Evolutionary conservation across 2,329 filamentous ascomycete genomes (phyloP).

Genomic region (Curvularia sp.): DNA sequence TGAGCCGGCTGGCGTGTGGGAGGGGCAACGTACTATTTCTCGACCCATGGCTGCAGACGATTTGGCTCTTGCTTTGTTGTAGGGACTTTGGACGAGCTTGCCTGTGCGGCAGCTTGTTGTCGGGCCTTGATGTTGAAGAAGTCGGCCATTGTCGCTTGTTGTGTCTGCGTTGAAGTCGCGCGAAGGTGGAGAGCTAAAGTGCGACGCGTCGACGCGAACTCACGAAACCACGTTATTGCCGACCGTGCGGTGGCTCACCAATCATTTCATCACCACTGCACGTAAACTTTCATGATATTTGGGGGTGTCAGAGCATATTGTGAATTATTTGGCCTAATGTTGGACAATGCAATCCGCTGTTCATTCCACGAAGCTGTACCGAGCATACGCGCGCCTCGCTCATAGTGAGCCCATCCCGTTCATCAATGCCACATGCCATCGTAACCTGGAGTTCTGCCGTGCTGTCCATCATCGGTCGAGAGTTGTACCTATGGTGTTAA

Average conservation of each 20-base stretch:
- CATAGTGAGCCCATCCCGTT: slow-evolving; percentile 3
- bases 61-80: slow-evolving; percentile 67
- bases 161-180: slow-evolving; percentile 18
- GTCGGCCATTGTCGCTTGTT: slow-evolving; percentile 70
- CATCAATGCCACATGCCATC: slow-evolving; percentile 9
- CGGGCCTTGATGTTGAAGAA: slow-evolving; percentile 97
- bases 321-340: slow-evolving; percentile 7
- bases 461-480: slow-evolving; percentile 21
- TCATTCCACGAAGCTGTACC: slow-evolving; percentile 2
- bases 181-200: slow-evolving; percentile 34
- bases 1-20: background rate
- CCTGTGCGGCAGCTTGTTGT: slow-evolving; percentile 73
- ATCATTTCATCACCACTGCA: slow-evolving; percentile 21
- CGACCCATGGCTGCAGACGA: slow-evolving; percentile 90
- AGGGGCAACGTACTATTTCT: slow-evolving; percentile 80
- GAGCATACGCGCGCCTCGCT: slow-evolving; percentile 16
- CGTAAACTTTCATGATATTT: background rate
- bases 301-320: slow-evolving; percentile 9
- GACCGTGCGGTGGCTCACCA: slow-evolving; percentile 18
- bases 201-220: slow-evolving; percentile 41
- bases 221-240: slow-evolving; percentile 44
- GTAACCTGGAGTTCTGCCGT: background rate
- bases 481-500: slow-evolving; percentile 30
- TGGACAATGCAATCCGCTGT: background rate
- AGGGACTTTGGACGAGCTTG: slow-evolving; percentile 72